Base-by-base conservation (phyloP, 148 eudicot genomes). In the Tetragonia tetragonoides region DNA sequence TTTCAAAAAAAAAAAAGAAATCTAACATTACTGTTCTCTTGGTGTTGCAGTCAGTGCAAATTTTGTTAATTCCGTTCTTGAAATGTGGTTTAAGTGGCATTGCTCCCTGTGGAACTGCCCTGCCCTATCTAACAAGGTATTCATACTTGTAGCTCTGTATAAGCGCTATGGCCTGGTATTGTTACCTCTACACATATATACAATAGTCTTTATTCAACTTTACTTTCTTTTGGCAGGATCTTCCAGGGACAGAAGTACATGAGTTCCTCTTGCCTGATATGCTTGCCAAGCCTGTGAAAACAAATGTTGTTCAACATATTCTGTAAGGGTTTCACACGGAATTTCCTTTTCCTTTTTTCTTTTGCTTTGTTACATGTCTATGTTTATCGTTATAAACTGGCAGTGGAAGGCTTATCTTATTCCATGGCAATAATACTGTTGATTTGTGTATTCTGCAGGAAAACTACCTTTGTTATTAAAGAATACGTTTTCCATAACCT, bases 11-110 rank as follows among this genome's bases (percentile, higher is more conserved):
- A 57, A 79, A 28, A 28, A 28, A 28, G 34, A 57, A 34, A 51
- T 15, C 71, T 54, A 68, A 78, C 39, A 17, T 24, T 40, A 76
- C 21, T 56, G 11, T 68, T 56, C 72, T 73, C n/a, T 70, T 81
- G 34, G 64, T 70, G 49, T 67, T 83, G 80, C 92, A 93, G 97
- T 80, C 42, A 65, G 60, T 57, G 53, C 73, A 42, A 87, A 87
- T 77, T 47, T 93, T 77, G 75, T 92, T 57, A 86, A 90, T 83
- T 87, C 86, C 67, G 75, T 86, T 72, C 86, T 90, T 73, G 97
- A 90, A 80, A 87, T 91, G 90, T 95, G 99, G 99, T 90, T 85
- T 78, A 91, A 87, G 54, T 95, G 99, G 99, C 99, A 93, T 84
- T 86, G 88, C 68, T 85, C 87, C 72, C 79, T 93, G 89, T 93